These are phyloP conservation scores for Neurospora hispaniola DNA, from an alignment of 495 filamentous ascomycete species.

Conservation along the genomic window DNA sequence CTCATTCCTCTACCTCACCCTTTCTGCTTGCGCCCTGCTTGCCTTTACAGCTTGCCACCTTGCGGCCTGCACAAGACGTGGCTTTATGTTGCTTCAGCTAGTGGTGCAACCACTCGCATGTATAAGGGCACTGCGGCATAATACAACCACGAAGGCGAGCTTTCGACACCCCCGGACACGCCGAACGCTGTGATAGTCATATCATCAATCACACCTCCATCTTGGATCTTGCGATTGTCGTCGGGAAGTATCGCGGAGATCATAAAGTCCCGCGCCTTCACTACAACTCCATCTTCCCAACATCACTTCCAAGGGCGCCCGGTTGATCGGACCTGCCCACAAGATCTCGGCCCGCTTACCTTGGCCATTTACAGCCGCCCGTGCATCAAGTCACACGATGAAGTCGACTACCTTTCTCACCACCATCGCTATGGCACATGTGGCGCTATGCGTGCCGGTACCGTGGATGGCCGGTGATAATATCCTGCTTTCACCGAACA, in stretches of 20 bases:
- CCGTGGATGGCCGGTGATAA: not conserved
- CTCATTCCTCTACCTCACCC: not conserved
- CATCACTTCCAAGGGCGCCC: not conserved
- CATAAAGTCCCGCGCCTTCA: not conserved
- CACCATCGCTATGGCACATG: constrained; percentile 9
- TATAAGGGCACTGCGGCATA: not conserved
- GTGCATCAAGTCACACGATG: constrained; percentile 9
- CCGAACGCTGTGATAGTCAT: not conserved
- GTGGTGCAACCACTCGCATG: not conserved
- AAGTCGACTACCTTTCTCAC: constrained; percentile 9
- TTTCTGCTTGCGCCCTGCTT: not conserved
- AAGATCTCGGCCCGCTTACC: not conserved
- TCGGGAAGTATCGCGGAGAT: not conserved
- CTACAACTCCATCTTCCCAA: not conserved
- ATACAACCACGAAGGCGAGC: not conserved
- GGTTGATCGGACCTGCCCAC: not conserved
- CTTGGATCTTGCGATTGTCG: not conserved
- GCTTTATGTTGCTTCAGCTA: not conserved
- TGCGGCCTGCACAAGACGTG: not conserved
- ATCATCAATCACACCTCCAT: not conserved
- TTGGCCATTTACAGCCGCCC: not conserved
- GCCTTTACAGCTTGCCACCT: not conserved
- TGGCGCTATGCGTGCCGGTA: constrained; percentile 12
- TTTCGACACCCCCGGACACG: not conserved
- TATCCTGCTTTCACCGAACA: not conserved